Evolutionary conservation across 1,284 basidiomycete genomes (phyloP), one percentile per base, ranked within the genome.

Genomic region (Heterobasidion irregulare): DNA sequence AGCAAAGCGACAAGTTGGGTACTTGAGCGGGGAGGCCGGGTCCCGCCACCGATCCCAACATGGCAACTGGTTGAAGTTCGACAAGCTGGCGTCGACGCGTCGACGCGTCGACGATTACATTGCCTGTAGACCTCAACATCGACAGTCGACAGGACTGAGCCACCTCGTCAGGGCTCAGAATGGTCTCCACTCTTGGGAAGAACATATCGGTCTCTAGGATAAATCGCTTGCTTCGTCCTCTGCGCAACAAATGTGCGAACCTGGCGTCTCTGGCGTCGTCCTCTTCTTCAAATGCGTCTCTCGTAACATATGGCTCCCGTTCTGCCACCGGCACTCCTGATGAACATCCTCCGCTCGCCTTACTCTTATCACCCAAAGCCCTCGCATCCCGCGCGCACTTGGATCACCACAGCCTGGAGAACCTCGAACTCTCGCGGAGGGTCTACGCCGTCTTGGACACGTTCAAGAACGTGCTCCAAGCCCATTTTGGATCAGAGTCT

Each of bases 391-490:
- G 70, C 43, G 60, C 71, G 19, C 68, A 71, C 51, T 62, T 74
- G 2, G 70, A 75, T 44, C 67, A 70, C 44, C 62, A 68, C 9
- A 67, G 66, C 53, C 57, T 68, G 47, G 70, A 68, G 16, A 71
- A 66, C 26, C 63, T 75, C 50, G 74, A 78, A 51, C 67, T 80
- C 38, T 73, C 79, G 10, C 70, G 71, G 47, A 74, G 69, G 43
- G 72, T 83, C 10, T 72, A 80, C 61, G 76, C 76, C 12, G 71
- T 84, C 8, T 70, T 76, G 18, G 78, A 79, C 58, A 73, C 75
- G 47, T 84, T 82, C 65, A 71, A 69, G 52, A 78, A 81, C 56
- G 64, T 83, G 46, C 65, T 77, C 2, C 62, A 72, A 50, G 65
- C 67, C 16, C 62, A 67, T 6, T 61, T 68, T 8, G 64, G 64